These are phyloP conservation scores for Aureobasidium sp. DNA, from an alignment of 2,329 filamentous ascomycete genomes.

Conservation along the genomic window DNA sequence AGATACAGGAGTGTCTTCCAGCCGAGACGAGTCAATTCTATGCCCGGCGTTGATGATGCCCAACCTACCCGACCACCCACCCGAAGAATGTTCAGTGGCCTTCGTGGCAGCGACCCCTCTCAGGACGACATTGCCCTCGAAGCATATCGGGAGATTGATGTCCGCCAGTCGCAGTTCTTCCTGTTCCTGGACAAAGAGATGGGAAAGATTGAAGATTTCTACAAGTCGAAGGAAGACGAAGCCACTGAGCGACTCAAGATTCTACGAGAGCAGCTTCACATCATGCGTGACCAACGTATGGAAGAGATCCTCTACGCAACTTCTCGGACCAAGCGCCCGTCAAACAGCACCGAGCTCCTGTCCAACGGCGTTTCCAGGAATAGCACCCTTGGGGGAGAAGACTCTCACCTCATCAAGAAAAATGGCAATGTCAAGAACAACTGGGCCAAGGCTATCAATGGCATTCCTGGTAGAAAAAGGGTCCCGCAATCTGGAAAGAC, in stretches of 20 bases:
- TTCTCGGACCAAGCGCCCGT: background rate
- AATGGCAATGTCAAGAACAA: constrained; percentile 16
- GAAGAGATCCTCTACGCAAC: constrained; percentile 52
- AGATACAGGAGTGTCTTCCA: constrained; percentile 21
- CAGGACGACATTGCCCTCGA: constrained; percentile 44
- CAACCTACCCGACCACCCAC: constrained; percentile 27
- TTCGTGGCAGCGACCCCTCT: constrained; percentile 33
- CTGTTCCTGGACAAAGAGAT: constrained; percentile 74
- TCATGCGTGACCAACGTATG: constrained; percentile 79
- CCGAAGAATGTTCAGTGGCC: constrained; percentile 30
- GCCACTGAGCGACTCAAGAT: constrained; percentile 61
- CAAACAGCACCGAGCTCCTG: background rate
- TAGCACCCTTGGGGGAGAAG: background rate
- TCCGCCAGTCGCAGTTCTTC: constrained; percentile 77
- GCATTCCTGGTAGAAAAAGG: background rate
- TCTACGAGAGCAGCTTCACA: constrained; percentile 77
- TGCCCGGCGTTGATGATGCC: constrained; percentile 18
- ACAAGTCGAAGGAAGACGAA: constrained; percentile 78
- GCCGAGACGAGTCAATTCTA: constrained; percentile 33
- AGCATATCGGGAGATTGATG: constrained; percentile 55
- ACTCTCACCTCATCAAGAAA: constrained; percentile 1
- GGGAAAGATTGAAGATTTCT: constrained; percentile 87
- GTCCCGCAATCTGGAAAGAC: constrained; percentile 39
- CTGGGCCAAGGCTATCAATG: constrained; percentile 25
- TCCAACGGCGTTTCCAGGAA: background rate